Conservation (phyloP, 2,329 filamentous ascomycete species). For the Cercospora zeae-maydis region DNA sequence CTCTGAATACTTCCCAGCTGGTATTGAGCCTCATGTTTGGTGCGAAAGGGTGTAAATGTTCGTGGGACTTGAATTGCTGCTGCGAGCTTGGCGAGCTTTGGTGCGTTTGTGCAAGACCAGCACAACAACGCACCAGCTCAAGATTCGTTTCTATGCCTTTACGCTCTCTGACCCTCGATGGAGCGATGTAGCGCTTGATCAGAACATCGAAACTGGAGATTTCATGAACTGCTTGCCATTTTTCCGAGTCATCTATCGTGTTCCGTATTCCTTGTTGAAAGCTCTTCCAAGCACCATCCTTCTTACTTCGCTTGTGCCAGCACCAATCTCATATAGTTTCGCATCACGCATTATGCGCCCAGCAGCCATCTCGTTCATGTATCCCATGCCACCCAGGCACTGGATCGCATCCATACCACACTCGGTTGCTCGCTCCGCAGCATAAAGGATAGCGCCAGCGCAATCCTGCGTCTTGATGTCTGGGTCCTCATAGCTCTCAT, state of each 20-base stretch:
- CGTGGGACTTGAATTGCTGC: too few relatives aligned
- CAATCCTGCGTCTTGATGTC: slow-evolving; percentile 82
- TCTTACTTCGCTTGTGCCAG: slow-evolving; percentile 89
- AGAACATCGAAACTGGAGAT: neutral
- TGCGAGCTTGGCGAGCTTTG: too few relatives aligned
- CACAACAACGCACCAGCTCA: too few relatives aligned
- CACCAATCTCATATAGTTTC: slow-evolving; percentile 92
- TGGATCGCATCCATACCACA: slow-evolving; percentile 85
- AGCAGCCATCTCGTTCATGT: slow-evolving; percentile 90
- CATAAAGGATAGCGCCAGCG: slow-evolving; percentile 88
- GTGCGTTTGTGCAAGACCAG: neutral
- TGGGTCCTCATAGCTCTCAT: slow-evolving; percentile 52
- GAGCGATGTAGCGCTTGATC: neutral
- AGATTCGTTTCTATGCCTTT: neutral
- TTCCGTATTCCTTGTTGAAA: slow-evolving; percentile 76
- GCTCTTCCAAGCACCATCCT: slow-evolving; percentile 90
- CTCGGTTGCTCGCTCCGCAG: slow-evolving; percentile 85
- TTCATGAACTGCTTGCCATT: neutral
- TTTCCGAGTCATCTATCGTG: neutral
- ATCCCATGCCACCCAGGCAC: slow-evolving; percentile 90
- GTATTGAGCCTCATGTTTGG: too few relatives aligned
- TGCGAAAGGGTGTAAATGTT: too few relatives aligned
- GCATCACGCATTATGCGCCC: slow-evolving; percentile 76
- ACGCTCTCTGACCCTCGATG: neutral
- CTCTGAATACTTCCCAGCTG: too few relatives aligned